Evolutionary conservation across 2,329 filamentous ascomycete genomes (phyloP).

Genomic region (Myotisia sp.): DNA sequence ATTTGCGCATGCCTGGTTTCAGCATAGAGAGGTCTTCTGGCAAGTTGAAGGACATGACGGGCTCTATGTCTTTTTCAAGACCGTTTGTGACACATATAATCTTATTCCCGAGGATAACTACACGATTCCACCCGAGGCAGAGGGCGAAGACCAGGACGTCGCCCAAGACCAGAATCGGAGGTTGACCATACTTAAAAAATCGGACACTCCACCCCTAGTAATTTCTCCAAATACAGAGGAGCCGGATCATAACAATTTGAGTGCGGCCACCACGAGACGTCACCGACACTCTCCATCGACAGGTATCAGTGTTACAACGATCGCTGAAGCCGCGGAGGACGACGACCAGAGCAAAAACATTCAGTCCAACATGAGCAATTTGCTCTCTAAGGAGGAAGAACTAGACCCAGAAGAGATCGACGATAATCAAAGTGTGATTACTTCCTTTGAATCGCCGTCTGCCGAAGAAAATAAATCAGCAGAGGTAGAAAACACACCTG

Average conservation of each 20-base stretch:
- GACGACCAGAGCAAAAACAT: constrained; percentile 11
- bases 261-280: constrained; percentile 55
- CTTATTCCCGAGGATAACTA: constrained; percentile 89
- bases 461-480: too few relatives aligned
- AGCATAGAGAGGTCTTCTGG: constrained; percentile 92
- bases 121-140: constrained; percentile 83
- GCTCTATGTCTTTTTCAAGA: constrained; percentile 92
- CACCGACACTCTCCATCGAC: constrained; percentile 55
- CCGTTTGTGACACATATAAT: constrained; percentile 81
- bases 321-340: constrained; percentile 48
- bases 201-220: constrained; percentile 20
- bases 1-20: constrained; percentile 97
- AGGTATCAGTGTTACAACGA: constrained; percentile 59
- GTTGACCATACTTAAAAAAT: constrained; percentile 28
- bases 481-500: too few relatives aligned
- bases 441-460: too few relatives aligned
- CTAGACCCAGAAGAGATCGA: too few relatives aligned
- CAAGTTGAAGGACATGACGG: constrained; percentile 81
- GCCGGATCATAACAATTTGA: background rate
- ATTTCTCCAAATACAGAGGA: constrained; percentile 13
- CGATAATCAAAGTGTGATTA: too few relatives aligned
- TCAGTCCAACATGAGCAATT: too few relatives aligned
- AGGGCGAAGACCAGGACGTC: constrained; percentile 38
- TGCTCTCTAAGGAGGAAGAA: too few relatives aligned
- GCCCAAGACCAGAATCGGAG: constrained; percentile 12